A percentile compares a stretch with the other conserved stretches of the same genome.
Conservation (phyloP, 2,329 filamentous ascomycete species). For the Verticillium isaacii region DNA sequence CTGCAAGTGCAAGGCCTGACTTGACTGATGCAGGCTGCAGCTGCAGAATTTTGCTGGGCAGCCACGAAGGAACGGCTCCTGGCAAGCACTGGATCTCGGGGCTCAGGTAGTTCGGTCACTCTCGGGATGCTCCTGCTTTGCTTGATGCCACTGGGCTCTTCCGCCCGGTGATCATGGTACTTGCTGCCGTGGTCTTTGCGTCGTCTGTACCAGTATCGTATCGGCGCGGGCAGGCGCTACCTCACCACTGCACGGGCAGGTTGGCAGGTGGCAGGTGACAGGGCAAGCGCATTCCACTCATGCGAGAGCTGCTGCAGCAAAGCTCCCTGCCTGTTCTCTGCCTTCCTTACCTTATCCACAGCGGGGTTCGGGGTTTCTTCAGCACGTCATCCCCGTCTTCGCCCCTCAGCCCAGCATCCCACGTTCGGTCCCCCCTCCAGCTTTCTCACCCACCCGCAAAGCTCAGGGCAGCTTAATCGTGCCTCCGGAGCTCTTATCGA, state of each 20-base stretch:
- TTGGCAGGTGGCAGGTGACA: not conserved
- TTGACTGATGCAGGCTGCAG: not conserved
- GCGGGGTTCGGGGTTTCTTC: slow-evolving; percentile 1
- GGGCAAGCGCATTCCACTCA: not conserved
- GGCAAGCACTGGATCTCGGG: not conserved
- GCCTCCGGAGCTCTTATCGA: not conserved
- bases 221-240: not conserved
- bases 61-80: not conserved
- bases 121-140: not conserved
- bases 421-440: not conserved
- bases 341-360: not conserved
- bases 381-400: slow-evolving; percentile 2
- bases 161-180: no score
- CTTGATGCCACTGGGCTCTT: not conserved
- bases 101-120: not conserved
- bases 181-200: not conserved
- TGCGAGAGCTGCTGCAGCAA: not conserved
- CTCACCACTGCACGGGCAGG: not conserved
- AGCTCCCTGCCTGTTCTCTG: not conserved
- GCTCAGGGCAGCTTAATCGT: not conserved
- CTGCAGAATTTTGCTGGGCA: not conserved
- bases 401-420: not conserved
- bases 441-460: not conserved
- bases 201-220: not conserved
- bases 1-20: not conserved